Conservation (phyloP, 805 yeast species). For the Priceomyces fermenticarens region DNA sequence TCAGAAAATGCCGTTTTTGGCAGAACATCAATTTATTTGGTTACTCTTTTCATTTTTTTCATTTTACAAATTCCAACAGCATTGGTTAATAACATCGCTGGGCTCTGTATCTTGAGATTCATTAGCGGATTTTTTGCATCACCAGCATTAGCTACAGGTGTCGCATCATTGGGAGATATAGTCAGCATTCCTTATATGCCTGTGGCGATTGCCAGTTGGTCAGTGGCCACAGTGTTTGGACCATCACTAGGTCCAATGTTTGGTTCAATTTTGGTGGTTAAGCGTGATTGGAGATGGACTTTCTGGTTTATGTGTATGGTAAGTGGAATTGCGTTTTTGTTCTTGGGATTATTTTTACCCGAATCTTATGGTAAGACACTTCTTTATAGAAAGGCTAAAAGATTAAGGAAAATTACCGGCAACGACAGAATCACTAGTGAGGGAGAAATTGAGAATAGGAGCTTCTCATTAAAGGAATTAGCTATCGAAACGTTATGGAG, state of each 20-base stretch:
- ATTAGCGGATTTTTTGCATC: conserved; percentile 50
- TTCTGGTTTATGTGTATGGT: conserved; percentile 47
- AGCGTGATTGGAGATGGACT: conserved; percentile 46
- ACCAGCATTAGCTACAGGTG: conserved; percentile 53
- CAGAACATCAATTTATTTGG: conserved; percentile 44
- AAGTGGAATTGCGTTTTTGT: conserved; percentile 10
- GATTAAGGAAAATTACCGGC: conserved; percentile 43
- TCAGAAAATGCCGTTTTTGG: conserved; percentile 52
- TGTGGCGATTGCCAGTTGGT: conserved; percentile 46
- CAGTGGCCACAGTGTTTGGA: conserved; percentile 48
- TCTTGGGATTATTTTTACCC: conserved; percentile 37
- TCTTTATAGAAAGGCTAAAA: conserved; percentile 39
- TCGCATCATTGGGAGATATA: conserved; percentile 50
- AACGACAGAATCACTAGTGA: conserved; percentile 36
- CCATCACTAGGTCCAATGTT: conserved; percentile 53
- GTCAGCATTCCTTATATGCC: conserved; percentile 37
- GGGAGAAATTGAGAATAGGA: conserved; percentile 31
- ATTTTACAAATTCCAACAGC: conserved; percentile 54
- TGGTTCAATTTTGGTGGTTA: conserved; percentile 44
- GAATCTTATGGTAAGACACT: conserved; percentile 44
- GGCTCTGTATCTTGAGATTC: conserved; percentile 46
- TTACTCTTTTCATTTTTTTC: conserved; percentile 42
- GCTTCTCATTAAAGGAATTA: conserved; percentile 6
- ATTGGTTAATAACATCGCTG: conserved; percentile 43
- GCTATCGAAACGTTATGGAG: conserved; percentile 38